Percentiles rank a stretch among this genome's conserved stretches.
Conservation (phyloP, 495 filamentous ascomycete genomes). For the Xanthoparmelia taractica region DNA sequence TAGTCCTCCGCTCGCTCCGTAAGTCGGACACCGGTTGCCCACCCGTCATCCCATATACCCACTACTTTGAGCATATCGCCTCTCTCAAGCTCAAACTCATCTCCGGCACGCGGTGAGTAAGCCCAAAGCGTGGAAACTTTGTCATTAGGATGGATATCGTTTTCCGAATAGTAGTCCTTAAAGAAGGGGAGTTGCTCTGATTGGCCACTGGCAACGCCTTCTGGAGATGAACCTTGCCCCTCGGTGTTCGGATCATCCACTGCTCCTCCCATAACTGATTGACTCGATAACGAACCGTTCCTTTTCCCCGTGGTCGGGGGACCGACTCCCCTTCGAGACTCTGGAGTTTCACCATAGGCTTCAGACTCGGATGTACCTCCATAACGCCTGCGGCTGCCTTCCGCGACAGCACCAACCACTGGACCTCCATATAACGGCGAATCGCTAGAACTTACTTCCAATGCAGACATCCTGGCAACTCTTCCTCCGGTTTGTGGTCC, state of each 20-base stretch:
- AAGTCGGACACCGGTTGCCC: constrained; percentile 87
- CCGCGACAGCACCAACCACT: constrained; percentile 30
- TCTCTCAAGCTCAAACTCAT: constrained; percentile 89
- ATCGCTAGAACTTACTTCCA: constrained; percentile 62
- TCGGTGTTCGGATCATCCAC: constrained; percentile 64
- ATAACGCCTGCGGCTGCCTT: constrained; percentile 42
- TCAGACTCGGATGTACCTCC: constrained; percentile 76
- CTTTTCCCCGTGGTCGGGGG: constrained; percentile 62
- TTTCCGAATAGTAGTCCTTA: constrained; percentile 97
- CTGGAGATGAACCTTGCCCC: constrained; percentile 73
- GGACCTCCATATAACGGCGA: constrained; percentile 48
- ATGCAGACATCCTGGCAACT: constrained; percentile 90
- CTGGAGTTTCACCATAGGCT: constrained; percentile 69
- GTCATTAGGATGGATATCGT: constrained; percentile 89
- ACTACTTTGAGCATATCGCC: constrained; percentile 99
- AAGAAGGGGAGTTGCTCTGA: constrained; percentile 93
- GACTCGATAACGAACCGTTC: constrained; percentile 84
- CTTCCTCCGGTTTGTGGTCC: constrained; percentile 77
- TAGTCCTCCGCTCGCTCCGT: constrained; percentile 82
- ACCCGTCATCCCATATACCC: constrained; percentile 99
- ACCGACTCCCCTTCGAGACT: constrained; percentile 54
- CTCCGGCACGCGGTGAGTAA: constrained; percentile 84
- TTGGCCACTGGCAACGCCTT: constrained; percentile 75
- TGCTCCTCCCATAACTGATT: constrained; percentile 63
- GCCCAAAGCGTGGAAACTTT: constrained; percentile 92